Base-by-base conservation (phyloP, 2,329 filamentous ascomycete species). In the Pseudocercospora fuligena region DNA sequence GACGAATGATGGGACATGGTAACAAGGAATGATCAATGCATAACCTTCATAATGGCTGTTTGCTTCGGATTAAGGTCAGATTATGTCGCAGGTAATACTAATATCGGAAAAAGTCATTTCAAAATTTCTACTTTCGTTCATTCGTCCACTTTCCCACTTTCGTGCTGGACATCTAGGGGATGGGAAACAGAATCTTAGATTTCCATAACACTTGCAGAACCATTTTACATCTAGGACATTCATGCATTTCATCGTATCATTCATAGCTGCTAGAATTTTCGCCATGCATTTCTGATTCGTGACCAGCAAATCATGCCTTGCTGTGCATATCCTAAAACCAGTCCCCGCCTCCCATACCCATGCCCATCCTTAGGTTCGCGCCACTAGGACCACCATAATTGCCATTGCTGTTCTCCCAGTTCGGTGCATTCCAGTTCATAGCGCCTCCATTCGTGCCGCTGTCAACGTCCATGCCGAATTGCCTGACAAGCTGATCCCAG, bases 401-500 rank as follows among this genome's bases (percentile, higher is more conserved):
- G n/a, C 54, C 61, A 49, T 64, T 65, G 1, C 63, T 47, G 16
- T 54, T 57, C 19, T 70, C 69, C 49, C 62, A 65, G 31, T 64
- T 69, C 33, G 57, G 58, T 5, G 59, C 66, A 29, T 67, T 66
- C 64, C 70, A 69, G 19, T 64, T 58, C 51, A 59, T 66, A 8
- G 46, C 61, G 4, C 40, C 53, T 6, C 40, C 62, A 47, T 36
- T 53, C 16, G 61, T 25, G 21, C 65, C 67, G 14, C 67, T 64
- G 56, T 78, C 77, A 3, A 79, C 74, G n/a, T 83, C 80, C 70
- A 80, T 79, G 6, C 80, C 82, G 64, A 81, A 84, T 63, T 84
- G 79, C 27, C 74, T 74, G 2, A 84, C 82, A 65, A 85, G 76
- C 69, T 83, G 80, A 53, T 84, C 82, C 80, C 82, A 84, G 43